Base-by-base conservation (phyloP, 2,329 filamentous ascomycete genomes). In the Lachnellula subtilissima region DNA sequence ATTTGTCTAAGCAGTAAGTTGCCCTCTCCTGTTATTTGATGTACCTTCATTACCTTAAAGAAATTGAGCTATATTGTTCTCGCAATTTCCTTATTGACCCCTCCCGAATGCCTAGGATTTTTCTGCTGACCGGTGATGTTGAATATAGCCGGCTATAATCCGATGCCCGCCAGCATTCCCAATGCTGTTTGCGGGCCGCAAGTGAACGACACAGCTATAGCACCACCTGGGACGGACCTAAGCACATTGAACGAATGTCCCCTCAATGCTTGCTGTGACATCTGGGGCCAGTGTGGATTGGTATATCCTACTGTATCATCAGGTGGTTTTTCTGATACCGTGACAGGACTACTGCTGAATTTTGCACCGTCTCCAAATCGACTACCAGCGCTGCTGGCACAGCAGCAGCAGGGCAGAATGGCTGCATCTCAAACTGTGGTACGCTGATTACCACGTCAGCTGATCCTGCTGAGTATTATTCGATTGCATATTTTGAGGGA, bases 141-240 rank as follows among this genome's bases (percentile, higher is more conserved):
- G n/a, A n/a, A n/a, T n/a, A n/a, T n/a, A n/a, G n/a, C n/a, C n/a
- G n/a, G n/a, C n/a, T n/a, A n/a, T n/a, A n/a, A n/a, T n/a, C 74
- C 75, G 0, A 70, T 78, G 64, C 77, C 76, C 1, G 65, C 71
- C 1, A 55, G 66, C 1, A 58, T 75, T 2, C 28, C 64, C 1
- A 71, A 73, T 48, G 73, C 73, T 14, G 59, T 71, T 0, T 79
- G 79, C 61, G 78, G 79, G 0, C 79, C 78, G 1, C 69, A 73
- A 46, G 69, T 73, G 0, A 70, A 71, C 3, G 74, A 74, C 0
- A 77, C 75, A 0, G 50, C 61, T 8, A 48, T 75, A 0, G 14
- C 63, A 0, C 62, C 67, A 12, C 71, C 69, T 17, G 70, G 61
- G 0, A 14, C 62, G 14, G 63, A 68, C n/a, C 48, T 78, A 3